Evolutionary conservation across 2,329 filamentous ascomycete genomes (phyloP).

Genomic region (Cladosporium sp.): DNA sequence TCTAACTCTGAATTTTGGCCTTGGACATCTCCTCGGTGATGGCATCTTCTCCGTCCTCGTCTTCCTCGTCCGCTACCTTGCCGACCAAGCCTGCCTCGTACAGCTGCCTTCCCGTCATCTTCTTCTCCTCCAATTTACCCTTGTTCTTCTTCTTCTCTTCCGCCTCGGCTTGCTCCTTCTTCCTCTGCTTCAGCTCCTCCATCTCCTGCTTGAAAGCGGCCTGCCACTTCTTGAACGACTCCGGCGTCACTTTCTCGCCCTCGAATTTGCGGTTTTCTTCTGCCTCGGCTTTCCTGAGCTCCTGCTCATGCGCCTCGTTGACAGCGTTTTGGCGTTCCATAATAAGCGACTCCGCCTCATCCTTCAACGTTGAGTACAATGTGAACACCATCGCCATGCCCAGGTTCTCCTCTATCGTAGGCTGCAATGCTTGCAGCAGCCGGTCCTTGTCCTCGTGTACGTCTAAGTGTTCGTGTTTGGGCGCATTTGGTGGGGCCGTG

Average conservation of each 20-base stretch:
- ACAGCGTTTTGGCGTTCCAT: constrained; percentile 65
- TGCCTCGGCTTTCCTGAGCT: constrained; percentile 64
- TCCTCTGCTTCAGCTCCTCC: constrained; percentile 61
- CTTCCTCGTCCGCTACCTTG: constrained; percentile 65
- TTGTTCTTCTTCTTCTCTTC: constrained; percentile 57
- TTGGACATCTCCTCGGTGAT: constrained; percentile 62
- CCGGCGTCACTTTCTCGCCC: constrained; percentile 79
- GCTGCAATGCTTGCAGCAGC: constrained; percentile 66
- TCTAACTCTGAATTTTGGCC: constrained; percentile 56
- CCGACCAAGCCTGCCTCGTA: constrained; percentile 50
- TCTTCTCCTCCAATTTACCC: constrained; percentile 69
- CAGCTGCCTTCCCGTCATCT: constrained; percentile 60
- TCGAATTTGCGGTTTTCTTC: constrained; percentile 98
- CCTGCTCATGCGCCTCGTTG: constrained; percentile 50
- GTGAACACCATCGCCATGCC: constrained; percentile 99
- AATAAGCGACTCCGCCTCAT: constrained; percentile 82
- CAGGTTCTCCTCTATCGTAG: constrained; percentile 83
- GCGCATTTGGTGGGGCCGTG: constrained; percentile 64
- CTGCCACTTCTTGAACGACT: constrained; percentile 81
- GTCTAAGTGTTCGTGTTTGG: constrained; percentile 69
- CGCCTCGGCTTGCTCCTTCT: constrained; percentile 62
- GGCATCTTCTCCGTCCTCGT: constrained; percentile 58
- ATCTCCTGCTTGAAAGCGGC: constrained; percentile 74
- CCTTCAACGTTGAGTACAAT: constrained; percentile 80
- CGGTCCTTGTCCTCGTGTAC: constrained; percentile 72